phyloP scores from a whole-genome alignment of 257 asterid genomes.

The Ehretia macrophylla region DNA sequence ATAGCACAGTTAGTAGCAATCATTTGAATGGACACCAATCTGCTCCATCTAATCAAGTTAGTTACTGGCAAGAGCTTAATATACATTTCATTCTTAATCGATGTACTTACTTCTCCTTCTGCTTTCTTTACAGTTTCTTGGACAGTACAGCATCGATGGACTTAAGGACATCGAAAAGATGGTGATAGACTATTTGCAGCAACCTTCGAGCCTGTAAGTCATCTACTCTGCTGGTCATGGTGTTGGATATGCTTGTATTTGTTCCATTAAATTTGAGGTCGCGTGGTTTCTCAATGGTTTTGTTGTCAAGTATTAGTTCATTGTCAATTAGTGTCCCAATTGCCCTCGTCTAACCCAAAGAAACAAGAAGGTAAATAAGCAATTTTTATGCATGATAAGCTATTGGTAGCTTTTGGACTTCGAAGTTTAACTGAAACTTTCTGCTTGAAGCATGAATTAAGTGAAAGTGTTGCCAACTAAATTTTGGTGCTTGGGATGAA shows the following conservation, averaged over 20 bases:
- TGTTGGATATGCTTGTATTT: neutral
- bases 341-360: too few relatives aligned
- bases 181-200: constrained; percentile 65
- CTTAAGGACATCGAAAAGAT: constrained; percentile 57
- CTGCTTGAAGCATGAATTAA: too few relatives aligned
- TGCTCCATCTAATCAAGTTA: constrained; percentile 48
- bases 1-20: constrained; percentile 19
- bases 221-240: constrained; percentile 2
- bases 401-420: too few relatives aligned
- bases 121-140: constrained; percentile 38
- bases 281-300: too few relatives aligned
- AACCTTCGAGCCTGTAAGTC: constrained; percentile 61
- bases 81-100: constrained; percentile 2
- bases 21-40: constrained; percentile 29
- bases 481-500: too few relatives aligned
- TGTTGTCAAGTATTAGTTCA: too few relatives aligned
- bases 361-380: too few relatives aligned
- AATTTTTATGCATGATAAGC: too few relatives aligned
- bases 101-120: constrained; percentile 9
- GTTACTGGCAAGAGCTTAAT: constrained; percentile 10
- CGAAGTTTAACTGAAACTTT: too few relatives aligned
- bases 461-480: too few relatives aligned
- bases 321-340: too few relatives aligned
- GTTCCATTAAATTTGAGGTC: too few relatives aligned
- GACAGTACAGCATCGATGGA: constrained; percentile 61